Evolutionary conservation across 345 rosid genomes (phyloP).

Genomic region (Nasturtium officinale): DNA sequence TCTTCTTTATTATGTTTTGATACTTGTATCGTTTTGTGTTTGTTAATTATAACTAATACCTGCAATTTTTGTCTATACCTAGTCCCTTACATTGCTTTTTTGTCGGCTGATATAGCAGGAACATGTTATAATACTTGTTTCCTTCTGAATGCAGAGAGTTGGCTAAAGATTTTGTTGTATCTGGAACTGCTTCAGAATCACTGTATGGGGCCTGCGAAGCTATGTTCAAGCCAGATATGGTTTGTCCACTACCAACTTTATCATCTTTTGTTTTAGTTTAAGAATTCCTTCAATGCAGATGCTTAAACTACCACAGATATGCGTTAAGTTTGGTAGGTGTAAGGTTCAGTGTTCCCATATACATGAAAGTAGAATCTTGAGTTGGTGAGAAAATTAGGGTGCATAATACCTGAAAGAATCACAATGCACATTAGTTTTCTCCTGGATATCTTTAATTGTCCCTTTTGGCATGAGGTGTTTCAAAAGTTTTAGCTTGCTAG

Average conservation of each 20-base stretch:
- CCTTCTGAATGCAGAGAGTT: constrained; percentile 63
- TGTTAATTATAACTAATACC: background rate
- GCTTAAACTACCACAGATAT: background rate
- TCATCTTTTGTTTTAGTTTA: background rate
- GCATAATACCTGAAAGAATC: background rate
- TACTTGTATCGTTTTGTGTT: background rate
- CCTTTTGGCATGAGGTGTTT: background rate
- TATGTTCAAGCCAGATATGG: constrained; percentile 93
- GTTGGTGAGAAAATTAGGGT: background rate
- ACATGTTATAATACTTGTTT: background rate
- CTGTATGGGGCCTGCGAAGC: constrained; percentile 97
- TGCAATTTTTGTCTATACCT: background rate
- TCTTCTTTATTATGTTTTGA: background rate
- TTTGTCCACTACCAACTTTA: constrained; percentile 43
- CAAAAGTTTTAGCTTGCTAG: background rate
- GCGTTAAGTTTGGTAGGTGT: background rate
- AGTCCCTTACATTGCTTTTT: background rate
- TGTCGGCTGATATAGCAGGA: background rate
- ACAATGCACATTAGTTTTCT: background rate
- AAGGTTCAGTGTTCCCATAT: background rate
- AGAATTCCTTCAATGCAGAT: background rate
- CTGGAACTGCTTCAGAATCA: constrained; percentile 94
- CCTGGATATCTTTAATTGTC: background rate
- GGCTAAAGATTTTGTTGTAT: constrained; percentile 95
- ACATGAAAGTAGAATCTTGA: background rate